Base-by-base conservation (phyloP, 2,329 filamentous ascomycete genomes). In the Talaromyces pinophilus region DNA sequence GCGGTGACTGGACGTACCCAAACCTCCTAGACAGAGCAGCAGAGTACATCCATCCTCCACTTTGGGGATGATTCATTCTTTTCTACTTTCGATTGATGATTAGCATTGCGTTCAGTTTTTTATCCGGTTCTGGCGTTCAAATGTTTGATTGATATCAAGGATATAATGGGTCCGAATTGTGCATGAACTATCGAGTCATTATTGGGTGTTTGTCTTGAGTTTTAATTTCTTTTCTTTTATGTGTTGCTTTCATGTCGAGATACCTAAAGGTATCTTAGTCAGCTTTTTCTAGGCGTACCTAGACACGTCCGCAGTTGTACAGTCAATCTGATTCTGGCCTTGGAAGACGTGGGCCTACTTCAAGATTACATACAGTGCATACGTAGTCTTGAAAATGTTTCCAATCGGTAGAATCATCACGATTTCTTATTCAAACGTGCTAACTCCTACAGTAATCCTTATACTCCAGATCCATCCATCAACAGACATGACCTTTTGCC, bases 31-130 rank as follows among this genome's bases (percentile, higher is more conserved):
- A 82, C 66, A 75, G 81, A 15, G 81, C 80, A 42, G 74, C 78
- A n/a, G 80, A 83, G 71, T 82, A 82, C 69, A 82, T 83, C 11
- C 80, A 82, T 66, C 80, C 81, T 17, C 80, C 81, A 2, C 70
- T 82, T 13, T 82, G 81, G 81, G 72, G 76, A 44, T 79, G 59
- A 59, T 40, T 38, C 28, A 25, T 52, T 17, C 10, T 8, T 46
- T 25, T 19, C 22, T 15, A n/a, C 28, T 30, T 11, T 44, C 15
- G 13, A 46, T 19, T 55, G 28, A 35, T 15, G 30, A 55, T 22
- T 15, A 57, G 30, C 54, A 57, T 57, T 38, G 11, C 30, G n/a
- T 55, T 55, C 54, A 15, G n/a, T 40, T 38, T 33, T 33, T 22
- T 25, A 2, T 6, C 2, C 11, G 30, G 54, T 25, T 38, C 11